phyloP scores from a whole-genome alignment of 345 rosid species.

The Eucalyptus sideroxylon region DNA sequence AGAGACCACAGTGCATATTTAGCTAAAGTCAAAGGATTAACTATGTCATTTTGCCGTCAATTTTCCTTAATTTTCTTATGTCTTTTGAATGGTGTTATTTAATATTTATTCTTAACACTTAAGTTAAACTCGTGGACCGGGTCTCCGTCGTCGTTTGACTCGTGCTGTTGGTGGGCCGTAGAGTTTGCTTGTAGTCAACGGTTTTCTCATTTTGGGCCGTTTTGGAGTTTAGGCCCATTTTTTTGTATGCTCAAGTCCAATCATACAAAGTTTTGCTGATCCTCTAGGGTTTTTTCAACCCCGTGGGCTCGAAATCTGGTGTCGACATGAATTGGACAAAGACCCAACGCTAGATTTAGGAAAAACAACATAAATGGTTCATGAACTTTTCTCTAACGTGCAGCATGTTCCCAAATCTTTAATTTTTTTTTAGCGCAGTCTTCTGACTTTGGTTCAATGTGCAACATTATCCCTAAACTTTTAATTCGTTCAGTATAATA shows the following conservation, averaged over 20 bases:
- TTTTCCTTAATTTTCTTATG: background rate
- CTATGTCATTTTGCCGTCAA: background rate
- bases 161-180: background rate
- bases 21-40: background rate
- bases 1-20: background rate
- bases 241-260: background rate
- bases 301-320: background rate
- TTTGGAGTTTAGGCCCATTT: background rate
- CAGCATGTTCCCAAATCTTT: no score
- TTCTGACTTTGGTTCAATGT: no score
- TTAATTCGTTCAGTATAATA: background rate
- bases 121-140: background rate
- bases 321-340: background rate
- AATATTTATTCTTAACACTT: background rate
- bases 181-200: background rate
- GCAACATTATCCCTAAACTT: rapidly evolving
- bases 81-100: background rate
- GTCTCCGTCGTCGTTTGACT: background rate
- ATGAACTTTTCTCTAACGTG: background rate
- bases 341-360: background rate
- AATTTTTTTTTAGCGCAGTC: rapidly evolving
- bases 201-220: background rate
- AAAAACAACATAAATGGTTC: background rate
- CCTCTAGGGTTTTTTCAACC: background rate
- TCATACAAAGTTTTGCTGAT: background rate